These are phyloP conservation scores for Phytopythium litorale DNA, from an alignment of 352 stramenopile genomes.

Conservation along the genomic window DNA sequence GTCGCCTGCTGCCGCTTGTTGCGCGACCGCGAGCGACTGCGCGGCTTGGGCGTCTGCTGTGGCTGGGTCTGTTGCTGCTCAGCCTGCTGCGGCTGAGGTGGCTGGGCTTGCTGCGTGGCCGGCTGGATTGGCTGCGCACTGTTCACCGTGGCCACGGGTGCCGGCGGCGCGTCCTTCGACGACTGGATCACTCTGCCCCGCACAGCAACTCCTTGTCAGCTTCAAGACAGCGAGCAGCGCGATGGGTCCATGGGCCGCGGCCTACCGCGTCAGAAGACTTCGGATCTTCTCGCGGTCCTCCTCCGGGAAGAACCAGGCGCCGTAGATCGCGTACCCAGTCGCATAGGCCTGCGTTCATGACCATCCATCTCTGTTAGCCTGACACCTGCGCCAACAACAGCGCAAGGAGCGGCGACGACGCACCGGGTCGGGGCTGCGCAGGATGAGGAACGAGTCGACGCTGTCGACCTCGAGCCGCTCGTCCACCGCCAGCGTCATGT, in stretches of 20 bases:
- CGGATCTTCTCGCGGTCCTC: slow-evolving; percentile 81
- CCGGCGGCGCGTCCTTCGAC: slow-evolving; percentile 36
- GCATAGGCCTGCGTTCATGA: slow-evolving; percentile 28
- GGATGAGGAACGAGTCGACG: slow-evolving; percentile 82
- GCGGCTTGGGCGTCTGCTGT: slow-evolving; percentile 19
- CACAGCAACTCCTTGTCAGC: slow-evolving; percentile 6
- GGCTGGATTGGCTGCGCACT: slow-evolving; percentile 13
- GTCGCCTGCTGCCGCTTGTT: slow-evolving; percentile 44
- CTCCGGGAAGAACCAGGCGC: slow-evolving; percentile 86
- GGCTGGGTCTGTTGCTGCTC: slow-evolving; percentile 33
- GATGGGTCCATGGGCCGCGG: background rate
- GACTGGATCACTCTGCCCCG: slow-evolving; percentile 50
- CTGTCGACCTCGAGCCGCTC: slow-evolving; percentile 75
- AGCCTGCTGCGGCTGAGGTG: slow-evolving; percentile 10
- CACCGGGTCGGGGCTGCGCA: slow-evolving; percentile 63
- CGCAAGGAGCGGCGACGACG: slow-evolving; percentile 3
- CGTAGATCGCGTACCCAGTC: slow-evolving; percentile 77
- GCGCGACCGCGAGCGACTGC: slow-evolving; percentile 43
- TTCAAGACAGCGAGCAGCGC: background rate
- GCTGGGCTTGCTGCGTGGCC: slow-evolving; percentile 9
- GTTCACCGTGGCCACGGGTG: slow-evolving; percentile 12
- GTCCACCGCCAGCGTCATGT: slow-evolving; percentile 77
- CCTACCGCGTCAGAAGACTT: slow-evolving; percentile 63
- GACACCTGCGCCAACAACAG: background rate
- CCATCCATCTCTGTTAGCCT: background rate